These are phyloP conservation scores for Acrodontium crateriforme DNA, from an alignment of 2,329 filamentous ascomycete genomes.

Conservation along the genomic window DNA sequence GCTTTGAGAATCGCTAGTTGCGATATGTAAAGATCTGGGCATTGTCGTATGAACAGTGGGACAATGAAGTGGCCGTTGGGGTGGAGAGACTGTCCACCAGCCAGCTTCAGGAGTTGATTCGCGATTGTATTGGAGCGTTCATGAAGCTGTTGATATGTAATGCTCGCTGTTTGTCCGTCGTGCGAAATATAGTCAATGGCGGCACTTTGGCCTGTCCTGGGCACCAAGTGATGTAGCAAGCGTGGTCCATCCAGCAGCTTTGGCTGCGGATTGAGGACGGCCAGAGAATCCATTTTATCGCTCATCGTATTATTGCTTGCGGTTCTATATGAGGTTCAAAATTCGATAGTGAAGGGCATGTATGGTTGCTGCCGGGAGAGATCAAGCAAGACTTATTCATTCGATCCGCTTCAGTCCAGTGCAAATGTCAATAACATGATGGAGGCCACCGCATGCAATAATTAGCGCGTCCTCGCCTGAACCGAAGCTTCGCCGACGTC, in stretches of 20 bases:
- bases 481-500: too few species aligned
- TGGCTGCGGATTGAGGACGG: slow-evolving; percentile 46
- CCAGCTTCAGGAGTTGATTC: slow-evolving; percentile 27
- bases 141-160: slow-evolving; percentile 54
- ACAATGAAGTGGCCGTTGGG: slow-evolving; percentile 37
- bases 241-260: slow-evolving; percentile 38
- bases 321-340: too few species aligned
- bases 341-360: too few species aligned
- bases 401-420: too few species aligned
- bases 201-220: slow-evolving; percentile 22
- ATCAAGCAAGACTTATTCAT: too few species aligned
- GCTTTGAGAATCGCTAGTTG: slow-evolving; percentile 66
- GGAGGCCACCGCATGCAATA: too few species aligned
- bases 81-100: slow-evolving; percentile 8
- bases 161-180: slow-evolving; percentile 30
- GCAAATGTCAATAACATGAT: too few species aligned
- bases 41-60: slow-evolving; percentile 66
- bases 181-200: slow-evolving; percentile 52
- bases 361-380: too few species aligned
- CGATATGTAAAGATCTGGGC: slow-evolving; percentile 61
- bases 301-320: too few species aligned
- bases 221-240: slow-evolving; percentile 51
- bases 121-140: slow-evolving; percentile 43
- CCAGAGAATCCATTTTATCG: too few species aligned
- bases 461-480: too few species aligned